These are phyloP conservation scores for Talaromyces sp. DNA, from an alignment of 2,329 filamentous ascomycete species.

Conservation along the genomic window DNA sequence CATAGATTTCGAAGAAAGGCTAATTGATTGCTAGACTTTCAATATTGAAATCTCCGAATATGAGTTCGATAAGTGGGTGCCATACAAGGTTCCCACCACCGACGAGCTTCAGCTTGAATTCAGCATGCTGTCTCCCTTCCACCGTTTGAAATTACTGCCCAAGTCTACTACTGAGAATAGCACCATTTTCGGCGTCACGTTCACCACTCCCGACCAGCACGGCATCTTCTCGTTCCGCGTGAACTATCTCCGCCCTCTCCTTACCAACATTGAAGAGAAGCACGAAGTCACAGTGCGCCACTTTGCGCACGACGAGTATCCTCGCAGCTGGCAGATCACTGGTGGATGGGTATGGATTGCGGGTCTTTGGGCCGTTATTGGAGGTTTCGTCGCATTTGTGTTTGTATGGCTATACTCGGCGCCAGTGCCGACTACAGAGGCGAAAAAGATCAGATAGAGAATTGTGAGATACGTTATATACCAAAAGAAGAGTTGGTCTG, in stretches of 20 bases:
- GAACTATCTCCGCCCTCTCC: conserved; percentile 94
- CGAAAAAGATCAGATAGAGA: conserved; percentile 37
- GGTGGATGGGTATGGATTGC: conserved; percentile 93
- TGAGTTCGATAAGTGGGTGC: conserved; percentile 65
- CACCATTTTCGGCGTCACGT: conserved; percentile 69
- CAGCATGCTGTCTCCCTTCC: conserved; percentile 97
- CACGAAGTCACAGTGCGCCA: conserved; percentile 89
- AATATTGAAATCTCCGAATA: conserved; percentile 88
- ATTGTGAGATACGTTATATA: background rate
- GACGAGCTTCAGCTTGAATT: conserved; percentile 92
- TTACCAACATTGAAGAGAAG: conserved; percentile 89
- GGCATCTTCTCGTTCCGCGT: conserved; percentile 98
- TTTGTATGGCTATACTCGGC: conserved; percentile 80
- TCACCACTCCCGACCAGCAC: conserved; percentile 90
- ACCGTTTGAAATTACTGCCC: conserved; percentile 71
- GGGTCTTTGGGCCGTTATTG: conserved; percentile 78
- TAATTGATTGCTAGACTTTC: conserved; percentile 59
- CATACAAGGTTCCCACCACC: conserved; percentile 64
- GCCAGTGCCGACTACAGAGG: conserved; percentile 40
- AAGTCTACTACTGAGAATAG: conserved; percentile 59
- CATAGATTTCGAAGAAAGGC: background rate
- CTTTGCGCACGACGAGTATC: conserved; percentile 96
- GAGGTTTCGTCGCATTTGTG: conserved; percentile 80
- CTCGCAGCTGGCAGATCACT: conserved; percentile 81
- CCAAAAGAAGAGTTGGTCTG: background rate